These are phyloP conservation scores for Persicaria tinctoria DNA, from an alignment of 148 eudicot species.

Conservation along the genomic window DNA sequence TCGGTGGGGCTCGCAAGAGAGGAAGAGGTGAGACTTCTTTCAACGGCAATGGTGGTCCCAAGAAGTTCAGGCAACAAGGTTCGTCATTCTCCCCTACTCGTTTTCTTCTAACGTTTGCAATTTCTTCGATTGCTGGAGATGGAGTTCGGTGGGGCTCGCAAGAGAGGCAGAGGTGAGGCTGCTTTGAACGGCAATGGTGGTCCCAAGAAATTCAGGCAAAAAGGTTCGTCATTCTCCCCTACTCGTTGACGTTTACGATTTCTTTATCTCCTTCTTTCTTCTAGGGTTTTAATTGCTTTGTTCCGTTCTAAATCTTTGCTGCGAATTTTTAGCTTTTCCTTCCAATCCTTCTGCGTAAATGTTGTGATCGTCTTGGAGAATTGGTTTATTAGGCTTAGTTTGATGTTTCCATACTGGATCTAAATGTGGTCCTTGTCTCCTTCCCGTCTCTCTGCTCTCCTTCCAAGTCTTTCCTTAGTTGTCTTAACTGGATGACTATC, in stretches of 20 bases:
- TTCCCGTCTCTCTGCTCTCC: no score
- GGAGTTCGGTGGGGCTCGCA: slow-evolving; percentile 57
- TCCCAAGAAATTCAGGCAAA: slow-evolving; percentile 34
- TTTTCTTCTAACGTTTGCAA: background rate
- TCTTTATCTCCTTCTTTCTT: background rate
- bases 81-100: slow-evolving; percentile 19
- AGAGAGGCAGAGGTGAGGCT: slow-evolving; percentile 42
- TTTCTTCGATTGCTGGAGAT: slow-evolving; percentile 11
- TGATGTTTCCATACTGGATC: no score
- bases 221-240: slow-evolving; percentile 30
- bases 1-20: slow-evolving; percentile 51
- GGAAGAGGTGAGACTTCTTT: slow-evolving; percentile 32
- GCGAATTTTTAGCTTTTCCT: background rate
- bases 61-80: slow-evolving; percentile 37
- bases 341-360: no score
- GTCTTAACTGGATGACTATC: no score
- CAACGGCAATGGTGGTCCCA: slow-evolving; percentile 50
- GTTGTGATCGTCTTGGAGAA: no score
- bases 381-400: no score
- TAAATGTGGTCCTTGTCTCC: no score
- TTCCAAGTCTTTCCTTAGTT: no score
- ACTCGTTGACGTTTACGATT: background rate
- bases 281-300: no score
- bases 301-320: background rate
- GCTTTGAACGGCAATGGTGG: slow-evolving; percentile 46